Conservation (phyloP, 1,284 basidiomycete genomes). For the Microbotryum scabiosae region DNA sequence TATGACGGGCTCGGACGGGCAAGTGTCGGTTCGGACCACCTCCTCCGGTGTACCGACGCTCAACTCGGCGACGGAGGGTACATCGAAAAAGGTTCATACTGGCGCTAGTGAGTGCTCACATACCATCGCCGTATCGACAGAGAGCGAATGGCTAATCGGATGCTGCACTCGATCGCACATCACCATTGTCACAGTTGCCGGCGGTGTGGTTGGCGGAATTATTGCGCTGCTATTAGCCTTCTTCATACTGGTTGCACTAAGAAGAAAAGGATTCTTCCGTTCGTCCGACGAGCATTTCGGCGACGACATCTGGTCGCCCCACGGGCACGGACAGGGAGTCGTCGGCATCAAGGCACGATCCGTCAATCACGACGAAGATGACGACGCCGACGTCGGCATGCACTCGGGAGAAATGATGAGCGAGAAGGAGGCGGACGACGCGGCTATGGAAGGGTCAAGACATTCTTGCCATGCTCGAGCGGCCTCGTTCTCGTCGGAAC, state of each 20-base stretch:
- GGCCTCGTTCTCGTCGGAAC: too few relatives aligned
- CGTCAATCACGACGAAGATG: too few relatives aligned
- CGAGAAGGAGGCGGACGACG: too few relatives aligned
- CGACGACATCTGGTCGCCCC: slow-evolving; percentile 1
- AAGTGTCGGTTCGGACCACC: too few relatives aligned
- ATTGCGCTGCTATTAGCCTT: not conserved
- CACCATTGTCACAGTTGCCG: not conserved
- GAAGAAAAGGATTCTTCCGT: not conserved
- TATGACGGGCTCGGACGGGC: too few relatives aligned
- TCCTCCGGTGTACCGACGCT: not conserved
- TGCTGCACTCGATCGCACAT: not conserved
- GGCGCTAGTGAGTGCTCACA: not conserved
- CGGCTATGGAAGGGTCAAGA: too few relatives aligned
- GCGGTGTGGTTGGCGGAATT: slow-evolving; percentile 1
- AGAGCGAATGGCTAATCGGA: too few relatives aligned
- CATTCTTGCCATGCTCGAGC: too few relatives aligned
- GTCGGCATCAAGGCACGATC: too few relatives aligned
- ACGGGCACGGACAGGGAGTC: not conserved
- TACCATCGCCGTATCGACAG: too few relatives aligned
- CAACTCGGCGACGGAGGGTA: not conserved
- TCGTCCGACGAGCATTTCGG: not conserved
- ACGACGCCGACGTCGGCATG: too few relatives aligned
- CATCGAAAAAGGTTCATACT: not conserved
- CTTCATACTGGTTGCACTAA: not conserved
- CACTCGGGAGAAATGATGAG: too few relatives aligned